Conservation (phyloP, 768 basidiomycete genomes). For the Inosperma sp. region DNA sequence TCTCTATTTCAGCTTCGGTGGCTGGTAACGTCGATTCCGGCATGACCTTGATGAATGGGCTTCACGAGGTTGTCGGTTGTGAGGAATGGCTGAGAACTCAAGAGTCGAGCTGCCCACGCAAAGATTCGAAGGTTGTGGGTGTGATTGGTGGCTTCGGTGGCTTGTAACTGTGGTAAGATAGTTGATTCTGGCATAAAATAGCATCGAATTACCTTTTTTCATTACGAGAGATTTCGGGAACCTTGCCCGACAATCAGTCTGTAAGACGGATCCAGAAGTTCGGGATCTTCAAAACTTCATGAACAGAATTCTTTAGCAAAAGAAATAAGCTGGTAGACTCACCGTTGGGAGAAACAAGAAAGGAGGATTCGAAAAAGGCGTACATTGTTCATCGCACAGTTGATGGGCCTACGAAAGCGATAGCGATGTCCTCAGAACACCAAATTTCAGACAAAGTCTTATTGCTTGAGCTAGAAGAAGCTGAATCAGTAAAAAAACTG, state of each 20-base stretch:
- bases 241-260: constrained; percentile 71
- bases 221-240: constrained; percentile 56
- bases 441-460: constrained; percentile 73
- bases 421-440: constrained; percentile 71
- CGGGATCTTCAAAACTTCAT: constrained; percentile 86
- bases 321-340: constrained; percentile 38
- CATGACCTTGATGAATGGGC: constrained; percentile 46
- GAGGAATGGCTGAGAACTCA: constrained; percentile 17
- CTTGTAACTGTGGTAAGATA: constrained; percentile 39
- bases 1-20: too few species aligned
- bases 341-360: constrained; percentile 15
- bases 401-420: constrained; percentile 33
- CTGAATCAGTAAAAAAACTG: constrained; percentile 7
- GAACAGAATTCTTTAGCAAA: constrained; percentile 74
- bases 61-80: constrained; percentile 30
- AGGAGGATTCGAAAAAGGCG: background rate
- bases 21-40: too few species aligned
- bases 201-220: constrained; percentile 44
- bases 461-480: constrained; percentile 64
- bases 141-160: constrained; percentile 41
- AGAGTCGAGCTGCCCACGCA: too few species aligned
- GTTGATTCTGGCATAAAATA: constrained; percentile 40
- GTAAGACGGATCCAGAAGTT: constrained; percentile 77
- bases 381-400: constrained; percentile 20
- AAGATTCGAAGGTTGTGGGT: too few species aligned